phyloP scores from a whole-genome alignment of 108 stramenopile genomes.

The Conticribra weissflogii region DNA sequence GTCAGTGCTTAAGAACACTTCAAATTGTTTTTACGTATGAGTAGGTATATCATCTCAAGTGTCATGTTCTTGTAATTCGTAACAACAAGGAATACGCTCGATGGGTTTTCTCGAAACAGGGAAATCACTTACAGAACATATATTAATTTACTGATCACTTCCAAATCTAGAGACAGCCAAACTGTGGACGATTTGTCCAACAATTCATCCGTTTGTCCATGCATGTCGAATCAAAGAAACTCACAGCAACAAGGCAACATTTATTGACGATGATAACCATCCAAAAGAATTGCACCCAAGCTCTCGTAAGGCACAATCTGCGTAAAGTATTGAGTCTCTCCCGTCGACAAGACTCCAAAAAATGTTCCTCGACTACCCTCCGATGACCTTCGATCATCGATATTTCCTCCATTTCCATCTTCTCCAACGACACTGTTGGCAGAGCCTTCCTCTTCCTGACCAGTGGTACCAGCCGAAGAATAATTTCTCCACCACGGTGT shows the following conservation, averaged over 20 bases:
- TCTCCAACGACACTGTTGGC: slow-evolving; percentile 15
- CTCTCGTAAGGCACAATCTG: slow-evolving; percentile 63
- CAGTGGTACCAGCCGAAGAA: slow-evolving; percentile 7
- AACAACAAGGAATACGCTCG: too few relatives aligned
- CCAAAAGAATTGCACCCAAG: slow-evolving; percentile 55
- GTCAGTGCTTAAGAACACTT: too few relatives aligned
- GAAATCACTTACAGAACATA: too few relatives aligned
- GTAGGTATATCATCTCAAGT: too few relatives aligned
- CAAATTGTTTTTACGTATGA: too few relatives aligned
- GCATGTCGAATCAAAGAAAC: background rate
- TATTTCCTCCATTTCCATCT: slow-evolving; percentile 17
- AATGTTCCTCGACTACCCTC: slow-evolving; percentile 37
- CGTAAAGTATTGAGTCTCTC: slow-evolving; percentile 56
- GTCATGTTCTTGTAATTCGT: too few relatives aligned
- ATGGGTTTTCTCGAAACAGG: too few relatives aligned
- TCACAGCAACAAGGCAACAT: background rate
- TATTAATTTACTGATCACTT: too few relatives aligned
- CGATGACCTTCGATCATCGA: slow-evolving; percentile 22
- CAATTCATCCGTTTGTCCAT: background rate
- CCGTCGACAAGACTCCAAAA: slow-evolving; percentile 74
- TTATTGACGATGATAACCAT: slow-evolving; percentile 34
- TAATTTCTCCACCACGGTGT: slow-evolving; percentile 46
- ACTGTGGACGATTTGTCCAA: slow-evolving; percentile 11
- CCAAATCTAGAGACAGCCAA: too few relatives aligned
- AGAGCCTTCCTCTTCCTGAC: slow-evolving; percentile 15